Percentiles rank a stretch among this genome's conserved stretches.
These are phyloP conservation scores for Jaenimonas drosophilae DNA, from an alignment of 208 protist species.

Conservation along the genomic window DNA sequence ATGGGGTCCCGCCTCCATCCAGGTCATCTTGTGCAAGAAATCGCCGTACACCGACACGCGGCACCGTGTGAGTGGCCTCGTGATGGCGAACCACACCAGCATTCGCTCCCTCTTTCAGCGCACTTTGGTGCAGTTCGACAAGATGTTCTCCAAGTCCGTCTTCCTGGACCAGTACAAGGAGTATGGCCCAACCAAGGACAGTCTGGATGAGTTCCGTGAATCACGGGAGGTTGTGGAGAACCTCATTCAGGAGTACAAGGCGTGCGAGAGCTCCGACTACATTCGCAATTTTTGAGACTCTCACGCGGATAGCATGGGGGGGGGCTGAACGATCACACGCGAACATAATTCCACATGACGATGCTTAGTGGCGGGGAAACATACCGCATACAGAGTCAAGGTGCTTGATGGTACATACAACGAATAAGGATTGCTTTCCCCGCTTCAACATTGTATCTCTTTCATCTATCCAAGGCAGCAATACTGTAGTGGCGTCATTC, in stretches of 20 bases:
- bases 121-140: slow-evolving; percentile 92
- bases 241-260: slow-evolving; percentile 97
- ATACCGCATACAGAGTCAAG: too few relatives aligned
- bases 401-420: background rate
- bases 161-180: slow-evolving; percentile 95
- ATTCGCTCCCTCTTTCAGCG: slow-evolving; percentile 92
- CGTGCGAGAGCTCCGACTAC: slow-evolving; percentile 94
- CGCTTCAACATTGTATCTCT: slow-evolving; percentile 1
- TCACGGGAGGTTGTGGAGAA: slow-evolving; percentile 89
- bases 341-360: background rate
- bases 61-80: slow-evolving; percentile 97
- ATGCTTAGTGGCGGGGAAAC: background rate
- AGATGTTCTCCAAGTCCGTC: slow-evolving; percentile 86
- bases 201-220: slow-evolving; percentile 95
- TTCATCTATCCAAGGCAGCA: background rate
- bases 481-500: too few relatives aligned
- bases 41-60: slow-evolving; percentile 96
- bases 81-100: slow-evolving; percentile 99
- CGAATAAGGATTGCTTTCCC: background rate
- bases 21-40: slow-evolving; percentile 93
- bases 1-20: slow-evolving; percentile 96
- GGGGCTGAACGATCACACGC: background rate
- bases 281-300: slow-evolving; percentile 72
- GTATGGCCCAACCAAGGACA: slow-evolving; percentile 88
- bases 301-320: background rate